Percentiles rank a stretch among this genome's conserved stretches.
phyloP scores from a whole-genome alignment of 129 eudicot genomes.

The Apium graveolens region DNA sequence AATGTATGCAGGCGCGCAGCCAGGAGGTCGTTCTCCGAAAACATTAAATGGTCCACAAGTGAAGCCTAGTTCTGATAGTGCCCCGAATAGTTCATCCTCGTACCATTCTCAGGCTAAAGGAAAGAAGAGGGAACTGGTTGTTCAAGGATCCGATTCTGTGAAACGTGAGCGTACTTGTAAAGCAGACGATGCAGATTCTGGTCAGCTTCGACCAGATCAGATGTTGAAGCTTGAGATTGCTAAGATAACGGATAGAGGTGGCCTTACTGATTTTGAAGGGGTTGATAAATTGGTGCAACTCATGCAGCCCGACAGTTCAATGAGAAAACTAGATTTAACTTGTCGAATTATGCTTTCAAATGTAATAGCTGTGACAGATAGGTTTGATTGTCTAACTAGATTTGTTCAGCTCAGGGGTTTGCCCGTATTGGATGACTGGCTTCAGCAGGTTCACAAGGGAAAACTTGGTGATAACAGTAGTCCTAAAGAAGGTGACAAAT shows the following conservation, averaged over 20 bases:
- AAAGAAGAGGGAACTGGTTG: slow-evolving; percentile 66
- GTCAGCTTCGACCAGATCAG: slow-evolving; percentile 43
- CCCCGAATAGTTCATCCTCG: slow-evolving; percentile 49
- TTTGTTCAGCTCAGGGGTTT: slow-evolving; percentile 62
- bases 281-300: slow-evolving; percentile 51
- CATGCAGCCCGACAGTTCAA: slow-evolving; percentile 43
- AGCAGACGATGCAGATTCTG: slow-evolving; percentile 59
- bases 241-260: slow-evolving; percentile 77
- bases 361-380: slow-evolving; percentile 67
- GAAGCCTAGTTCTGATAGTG: slow-evolving; percentile 56
- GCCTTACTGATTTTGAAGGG: slow-evolving; percentile 40
- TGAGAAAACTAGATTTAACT: slow-evolving; percentile 39
- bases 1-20: slow-evolving; percentile 62
- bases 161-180: slow-evolving; percentile 46
- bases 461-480: slow-evolving; percentile 57
- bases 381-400: slow-evolving; percentile 46
- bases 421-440: slow-evolving; percentile 71
- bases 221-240: slow-evolving; percentile 61
- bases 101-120: slow-evolving; percentile 60
- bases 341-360: slow-evolving; percentile 50
- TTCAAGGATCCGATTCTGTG: slow-evolving; percentile 39
- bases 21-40: slow-evolving; percentile 84
- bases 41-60: slow-evolving; percentile 51
- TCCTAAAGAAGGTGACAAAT: slow-evolving; percentile 56
- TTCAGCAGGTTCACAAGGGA: slow-evolving; percentile 81